Conservation (phyloP, 1,284 basidiomycete genomes). For the Trametes polyzona region DNA sequence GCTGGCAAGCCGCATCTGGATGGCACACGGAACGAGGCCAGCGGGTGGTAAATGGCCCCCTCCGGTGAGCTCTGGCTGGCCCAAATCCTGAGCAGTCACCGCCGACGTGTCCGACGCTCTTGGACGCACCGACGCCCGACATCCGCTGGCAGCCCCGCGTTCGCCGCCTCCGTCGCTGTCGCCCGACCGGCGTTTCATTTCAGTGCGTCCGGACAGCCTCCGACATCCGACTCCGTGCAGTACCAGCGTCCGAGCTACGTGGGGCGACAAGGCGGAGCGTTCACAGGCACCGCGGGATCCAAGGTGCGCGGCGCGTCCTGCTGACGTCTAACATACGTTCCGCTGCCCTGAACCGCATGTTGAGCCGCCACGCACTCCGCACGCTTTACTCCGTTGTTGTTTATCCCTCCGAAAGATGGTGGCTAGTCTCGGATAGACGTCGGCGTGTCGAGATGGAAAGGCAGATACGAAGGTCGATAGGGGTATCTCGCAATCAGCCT, state of each 20-base stretch:
- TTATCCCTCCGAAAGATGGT: neutral
- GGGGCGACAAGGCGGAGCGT: neutral
- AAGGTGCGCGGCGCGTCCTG: neutral
- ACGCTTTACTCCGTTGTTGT: conserved; percentile 2
- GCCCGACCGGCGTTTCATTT: neutral
- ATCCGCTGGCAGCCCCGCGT: neutral
- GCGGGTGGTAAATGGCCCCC: conserved; percentile 1
- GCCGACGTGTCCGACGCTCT: neutral
- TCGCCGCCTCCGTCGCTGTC: neutral
- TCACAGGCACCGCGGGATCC: neutral
- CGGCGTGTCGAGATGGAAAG: conserved; percentile 5
- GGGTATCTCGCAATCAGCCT: conserved; percentile 8
- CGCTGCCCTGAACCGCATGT: conserved; percentile 2
- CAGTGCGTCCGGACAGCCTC: neutral
- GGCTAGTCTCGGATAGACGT: conserved; percentile 8
- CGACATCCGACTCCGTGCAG: neutral
- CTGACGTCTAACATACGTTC: conserved; percentile 10
- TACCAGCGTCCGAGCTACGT: neutral
- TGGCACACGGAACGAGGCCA: conserved; percentile 18
- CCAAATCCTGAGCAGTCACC: neutral
- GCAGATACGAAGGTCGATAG: neutral
- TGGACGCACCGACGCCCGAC: conserved; percentile 2
- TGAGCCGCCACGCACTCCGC: conserved; percentile 3
- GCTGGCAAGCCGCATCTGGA: conserved; percentile 10
- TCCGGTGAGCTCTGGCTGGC: neutral